Conservation (phyloP, 2,329 filamentous ascomycete species). For the Colletotrichum horii region DNA sequence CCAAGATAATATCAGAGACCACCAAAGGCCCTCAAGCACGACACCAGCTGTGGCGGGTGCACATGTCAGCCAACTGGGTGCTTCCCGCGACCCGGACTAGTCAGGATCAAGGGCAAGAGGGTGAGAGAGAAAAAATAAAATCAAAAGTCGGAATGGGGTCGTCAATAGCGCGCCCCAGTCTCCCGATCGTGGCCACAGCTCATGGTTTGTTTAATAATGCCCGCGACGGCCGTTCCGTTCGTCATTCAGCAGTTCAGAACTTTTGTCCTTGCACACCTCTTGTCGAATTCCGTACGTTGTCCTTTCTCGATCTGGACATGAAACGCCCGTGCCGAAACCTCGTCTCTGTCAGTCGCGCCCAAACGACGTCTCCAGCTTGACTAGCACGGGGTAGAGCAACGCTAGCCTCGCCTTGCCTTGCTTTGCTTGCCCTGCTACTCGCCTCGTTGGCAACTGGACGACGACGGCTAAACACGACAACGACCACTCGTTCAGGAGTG, state of each 20-base stretch:
- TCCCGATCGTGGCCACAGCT: neutral
- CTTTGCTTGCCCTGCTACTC: neutral
- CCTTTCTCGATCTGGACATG: slow-evolving; percentile 8
- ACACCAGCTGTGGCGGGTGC: neutral
- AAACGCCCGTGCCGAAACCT: slow-evolving; percentile 17
- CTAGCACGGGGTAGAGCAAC: neutral
- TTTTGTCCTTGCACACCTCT: neutral
- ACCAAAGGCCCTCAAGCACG: neutral
- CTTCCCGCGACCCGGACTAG: slow-evolving; percentile 3
- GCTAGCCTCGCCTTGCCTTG: neutral
- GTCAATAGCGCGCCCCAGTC: neutral
- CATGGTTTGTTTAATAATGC: neutral
- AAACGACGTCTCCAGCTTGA: neutral
- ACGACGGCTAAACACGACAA: neutral
- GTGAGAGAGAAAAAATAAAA: neutral
- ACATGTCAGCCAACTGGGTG: slow-evolving; percentile 7
- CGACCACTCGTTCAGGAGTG: neutral
- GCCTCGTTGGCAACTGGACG: neutral
- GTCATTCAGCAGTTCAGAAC: neutral
- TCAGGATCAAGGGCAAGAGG: slow-evolving; percentile 5
- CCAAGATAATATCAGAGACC: neutral
- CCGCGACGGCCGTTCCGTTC: neutral
- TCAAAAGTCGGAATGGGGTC: neutral
- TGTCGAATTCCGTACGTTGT: neutral
- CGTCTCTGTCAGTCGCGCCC: slow-evolving; percentile 11